Percentiles rank a stretch among this genome's conserved stretches.
phyloP scores from a whole-genome alignment of 768 basidiomycete genomes.

The Tulasnella sp. region DNA sequence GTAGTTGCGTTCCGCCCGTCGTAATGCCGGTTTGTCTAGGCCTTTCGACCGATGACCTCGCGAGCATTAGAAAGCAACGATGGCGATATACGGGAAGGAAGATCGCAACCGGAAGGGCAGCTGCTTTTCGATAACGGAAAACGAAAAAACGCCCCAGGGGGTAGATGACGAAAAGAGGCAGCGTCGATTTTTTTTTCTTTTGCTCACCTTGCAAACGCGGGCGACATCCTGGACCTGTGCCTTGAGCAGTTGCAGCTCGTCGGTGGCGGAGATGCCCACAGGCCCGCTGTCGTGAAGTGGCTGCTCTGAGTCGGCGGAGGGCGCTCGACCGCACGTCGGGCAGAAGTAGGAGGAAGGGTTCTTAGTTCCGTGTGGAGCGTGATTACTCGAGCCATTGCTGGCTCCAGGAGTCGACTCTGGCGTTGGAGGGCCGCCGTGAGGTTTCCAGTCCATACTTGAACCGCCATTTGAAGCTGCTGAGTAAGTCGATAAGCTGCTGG shows the following conservation, averaged over 20 bases:
- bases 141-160: background rate
- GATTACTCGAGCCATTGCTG: slow-evolving; percentile 48
- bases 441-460: slow-evolving; percentile 18
- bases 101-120: background rate
- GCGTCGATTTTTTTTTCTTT: too few relatives aligned
- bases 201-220: slow-evolving; percentile 59
- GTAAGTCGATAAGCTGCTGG: slow-evolving; percentile 5
- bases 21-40: too few relatives aligned
- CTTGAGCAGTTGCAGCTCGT: slow-evolving; percentile 73
- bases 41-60: background rate
- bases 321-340: slow-evolving; percentile 44
- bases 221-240: slow-evolving; percentile 82
- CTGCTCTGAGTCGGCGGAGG: slow-evolving; percentile 33
- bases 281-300: slow-evolving; percentile 43
- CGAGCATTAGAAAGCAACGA: background rate
- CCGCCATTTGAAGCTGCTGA: slow-evolving; percentile 14
- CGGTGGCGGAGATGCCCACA: slow-evolving; percentile 62
- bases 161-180: background rate
- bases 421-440: background rate
- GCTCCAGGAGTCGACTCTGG: slow-evolving; percentile 38
- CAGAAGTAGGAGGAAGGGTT: slow-evolving; percentile 37
- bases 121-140: background rate
- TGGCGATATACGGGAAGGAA: background rate
- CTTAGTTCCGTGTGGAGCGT: slow-evolving; percentile 17
- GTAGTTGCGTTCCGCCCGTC: background rate